phyloP scores from a whole-genome alignment of 352 stramenopile genomes.

The Pythium folliculosum region DNA sequence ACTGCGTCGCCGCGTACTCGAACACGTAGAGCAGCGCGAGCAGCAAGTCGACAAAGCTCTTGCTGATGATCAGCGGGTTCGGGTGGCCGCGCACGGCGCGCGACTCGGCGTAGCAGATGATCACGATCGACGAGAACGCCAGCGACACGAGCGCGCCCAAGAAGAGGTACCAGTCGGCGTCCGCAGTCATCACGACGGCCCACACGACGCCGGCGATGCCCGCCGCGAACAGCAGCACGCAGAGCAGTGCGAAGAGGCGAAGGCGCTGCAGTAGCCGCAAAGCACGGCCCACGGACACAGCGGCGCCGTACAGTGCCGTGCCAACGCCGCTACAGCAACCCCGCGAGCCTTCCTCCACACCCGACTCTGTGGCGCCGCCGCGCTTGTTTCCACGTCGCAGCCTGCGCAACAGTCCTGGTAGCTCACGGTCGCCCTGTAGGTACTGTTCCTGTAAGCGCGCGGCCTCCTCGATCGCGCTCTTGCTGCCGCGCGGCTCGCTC shows the following conservation, averaged over 20 bases:
- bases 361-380: not conserved
- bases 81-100: constrained; percentile 62
- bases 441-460: constrained; percentile 32
- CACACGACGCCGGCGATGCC: constrained; percentile 24
- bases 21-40: constrained; percentile 71
- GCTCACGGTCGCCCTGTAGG: constrained; percentile 18
- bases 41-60: constrained; percentile 80
- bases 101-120: constrained; percentile 68
- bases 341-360: too few relatives aligned
- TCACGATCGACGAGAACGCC: constrained; percentile 74
- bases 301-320: not conserved
- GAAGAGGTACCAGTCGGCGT: constrained; percentile 53
- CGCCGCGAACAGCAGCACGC: constrained; percentile 13
- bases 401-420: constrained; percentile 10
- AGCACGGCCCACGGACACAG: not conserved
- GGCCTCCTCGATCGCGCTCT: constrained; percentile 42
- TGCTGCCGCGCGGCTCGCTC: constrained; percentile 46
- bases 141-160: constrained; percentile 67
- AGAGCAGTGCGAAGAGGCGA: constrained; percentile 8
- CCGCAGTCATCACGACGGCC: constrained; percentile 23
- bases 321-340: constrained; percentile 1
- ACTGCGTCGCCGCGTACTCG: constrained; percentile 79
- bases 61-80: constrained; percentile 88
- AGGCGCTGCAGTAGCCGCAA: constrained; percentile 6
- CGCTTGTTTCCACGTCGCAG: constrained; percentile 13